These are phyloP conservation scores for Physcomitrium patens DNA, from an alignment of 225 moss, liverwort and hornwort genomes.

Conservation along the genomic window DNA sequence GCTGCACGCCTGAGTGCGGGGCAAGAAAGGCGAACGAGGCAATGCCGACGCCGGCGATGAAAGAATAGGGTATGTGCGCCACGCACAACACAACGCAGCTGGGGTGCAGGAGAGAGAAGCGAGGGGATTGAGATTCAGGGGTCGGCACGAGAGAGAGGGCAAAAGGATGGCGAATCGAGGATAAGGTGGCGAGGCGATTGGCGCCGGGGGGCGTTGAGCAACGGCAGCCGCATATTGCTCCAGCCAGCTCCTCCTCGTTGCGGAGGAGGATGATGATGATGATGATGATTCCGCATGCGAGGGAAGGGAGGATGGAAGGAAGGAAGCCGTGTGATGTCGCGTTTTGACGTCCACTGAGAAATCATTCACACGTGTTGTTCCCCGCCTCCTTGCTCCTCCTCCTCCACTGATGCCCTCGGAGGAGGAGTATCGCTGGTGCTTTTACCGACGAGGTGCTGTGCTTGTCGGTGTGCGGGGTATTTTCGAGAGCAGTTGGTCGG, in stretches of 20 bases:
- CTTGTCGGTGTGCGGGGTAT: too few species aligned
- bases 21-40: not conserved
- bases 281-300: conserved; percentile 1
- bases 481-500: too few species aligned
- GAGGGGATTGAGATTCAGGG: conserved; percentile 21
- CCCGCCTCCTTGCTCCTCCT: not conserved
- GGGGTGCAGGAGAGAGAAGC: not conserved
- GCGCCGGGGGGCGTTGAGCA: conserved; percentile 17
- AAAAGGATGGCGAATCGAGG: conserved; percentile 13
- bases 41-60: not conserved
- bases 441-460: too few species aligned
- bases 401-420: too few species aligned
- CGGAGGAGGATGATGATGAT: conserved; percentile 17
- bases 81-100: not conserved
- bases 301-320: too few species aligned
- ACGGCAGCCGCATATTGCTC: conserved; percentile 28
- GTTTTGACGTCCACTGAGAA: not conserved
- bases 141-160: conserved; percentile 22
- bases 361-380: not conserved
- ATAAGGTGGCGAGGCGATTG: conserved; percentile 44
- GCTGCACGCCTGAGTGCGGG: too few species aligned
- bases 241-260: not conserved
- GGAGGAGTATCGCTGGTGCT: too few species aligned
- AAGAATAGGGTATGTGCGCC: not conserved
- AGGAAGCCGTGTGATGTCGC: not conserved